phyloP scores from a whole-genome alignment of 1,139 yeast species.

The Geotrichum fermentans region DNA sequence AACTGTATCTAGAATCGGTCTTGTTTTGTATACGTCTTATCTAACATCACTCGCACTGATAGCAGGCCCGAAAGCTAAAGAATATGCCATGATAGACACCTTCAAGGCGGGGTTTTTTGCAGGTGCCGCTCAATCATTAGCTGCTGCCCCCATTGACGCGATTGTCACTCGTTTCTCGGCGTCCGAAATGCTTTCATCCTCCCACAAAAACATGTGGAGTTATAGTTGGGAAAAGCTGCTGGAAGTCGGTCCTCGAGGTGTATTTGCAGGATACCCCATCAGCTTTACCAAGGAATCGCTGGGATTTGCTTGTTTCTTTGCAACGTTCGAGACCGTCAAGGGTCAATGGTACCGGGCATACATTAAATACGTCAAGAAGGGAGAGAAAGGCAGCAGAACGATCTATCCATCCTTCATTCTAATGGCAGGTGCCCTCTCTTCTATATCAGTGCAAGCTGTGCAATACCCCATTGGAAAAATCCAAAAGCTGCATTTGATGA shows the following conservation, averaged over 20 bases:
- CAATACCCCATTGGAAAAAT: slow-evolving; percentile 80
- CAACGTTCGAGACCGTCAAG: slow-evolving; percentile 79
- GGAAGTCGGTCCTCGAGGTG: slow-evolving; percentile 76
- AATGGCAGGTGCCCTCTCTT: slow-evolving; percentile 87
- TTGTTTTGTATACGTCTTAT: slow-evolving; percentile 78
- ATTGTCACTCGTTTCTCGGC: slow-evolving; percentile 76
- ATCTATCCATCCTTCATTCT: slow-evolving; percentile 68
- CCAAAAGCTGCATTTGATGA: slow-evolving; percentile 71
- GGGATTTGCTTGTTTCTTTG: slow-evolving; percentile 83
- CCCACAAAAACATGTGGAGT: slow-evolving; percentile 67
- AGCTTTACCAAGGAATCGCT: slow-evolving; percentile 74
- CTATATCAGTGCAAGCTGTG: slow-evolving; percentile 65
- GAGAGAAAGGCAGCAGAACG: slow-evolving; percentile 34
- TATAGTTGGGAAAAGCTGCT: slow-evolving; percentile 65
- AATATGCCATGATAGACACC: slow-evolving; percentile 46
- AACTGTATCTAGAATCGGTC: slow-evolving; percentile 49
- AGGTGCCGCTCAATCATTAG: slow-evolving; percentile 80
- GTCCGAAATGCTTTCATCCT: slow-evolving; percentile 63
- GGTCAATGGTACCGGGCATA: slow-evolving; percentile 28
- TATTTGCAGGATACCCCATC: slow-evolving; percentile 81
- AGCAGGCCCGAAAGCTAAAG: slow-evolving; percentile 14
- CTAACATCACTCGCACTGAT: slow-evolving; percentile 41
- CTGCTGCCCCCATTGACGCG: slow-evolving; percentile 93
- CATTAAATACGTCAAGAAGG: slow-evolving; percentile 17
- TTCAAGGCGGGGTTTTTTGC: slow-evolving; percentile 81